These are phyloP conservation scores for Zygosaccharomyces sapae DNA, from an alignment of 1,139 yeast species.

Conservation along the genomic window DNA sequence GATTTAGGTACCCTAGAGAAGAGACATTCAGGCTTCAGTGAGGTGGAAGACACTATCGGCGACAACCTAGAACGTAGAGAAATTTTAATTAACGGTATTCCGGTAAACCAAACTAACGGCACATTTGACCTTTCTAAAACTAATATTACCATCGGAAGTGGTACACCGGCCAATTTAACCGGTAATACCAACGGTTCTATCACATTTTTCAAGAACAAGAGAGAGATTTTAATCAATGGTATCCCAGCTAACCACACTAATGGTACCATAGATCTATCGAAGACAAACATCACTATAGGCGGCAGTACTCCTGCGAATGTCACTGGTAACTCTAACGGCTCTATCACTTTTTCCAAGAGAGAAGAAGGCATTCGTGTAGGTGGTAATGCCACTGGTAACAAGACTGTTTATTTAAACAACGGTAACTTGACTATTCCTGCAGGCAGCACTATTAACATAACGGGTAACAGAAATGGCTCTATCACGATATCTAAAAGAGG, in stretches of 20 bases:
- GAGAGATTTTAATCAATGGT: neutral
- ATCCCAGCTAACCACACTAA: neutral
- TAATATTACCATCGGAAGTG: slow-evolving; percentile 3
- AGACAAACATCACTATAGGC: slow-evolving; percentile 1
- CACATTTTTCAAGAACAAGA: slow-evolving; percentile 1
- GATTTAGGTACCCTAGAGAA: neutral
- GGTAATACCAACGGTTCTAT: slow-evolving; percentile 5
- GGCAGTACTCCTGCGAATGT: neutral
- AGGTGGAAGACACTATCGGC: neutral
- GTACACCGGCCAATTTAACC: neutral
- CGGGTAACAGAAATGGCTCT: slow-evolving; percentile 2
- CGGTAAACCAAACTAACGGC: slow-evolving; percentile 2
- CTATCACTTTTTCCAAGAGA: neutral
- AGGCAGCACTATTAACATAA: neutral
- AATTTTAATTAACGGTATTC: slow-evolving; percentile 2
- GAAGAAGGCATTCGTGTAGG: neutral
- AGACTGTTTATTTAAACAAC: too few relatives aligned
- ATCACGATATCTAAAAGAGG: too few relatives aligned
- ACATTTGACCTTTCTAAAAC: neutral
- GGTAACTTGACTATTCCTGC: too few relatives aligned
- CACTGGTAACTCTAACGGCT: slow-evolving; percentile 1
- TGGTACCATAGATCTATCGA: slow-evolving; percentile 1
- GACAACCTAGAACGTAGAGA: neutral
- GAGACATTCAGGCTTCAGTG: neutral
- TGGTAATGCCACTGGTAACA: neutral